These are phyloP conservation scores for Martiniozyma asiatica DNA, from an alignment of 1,139 yeast species.

Conservation along the genomic window DNA sequence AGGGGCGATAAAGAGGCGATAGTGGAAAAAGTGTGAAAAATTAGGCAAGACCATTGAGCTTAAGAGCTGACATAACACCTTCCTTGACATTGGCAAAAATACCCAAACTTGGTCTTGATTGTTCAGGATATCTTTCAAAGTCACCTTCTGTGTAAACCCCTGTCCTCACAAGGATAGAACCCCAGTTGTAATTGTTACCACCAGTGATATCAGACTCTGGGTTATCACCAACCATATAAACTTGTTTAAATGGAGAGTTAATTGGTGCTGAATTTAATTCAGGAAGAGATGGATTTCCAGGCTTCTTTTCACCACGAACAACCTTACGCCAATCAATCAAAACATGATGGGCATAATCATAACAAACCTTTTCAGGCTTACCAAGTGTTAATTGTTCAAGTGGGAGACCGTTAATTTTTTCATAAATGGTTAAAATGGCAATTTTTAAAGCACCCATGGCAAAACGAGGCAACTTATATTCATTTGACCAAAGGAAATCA, in stretches of 20 bases:
- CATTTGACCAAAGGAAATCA: slow-evolving; percentile 87
- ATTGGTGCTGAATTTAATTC: slow-evolving; percentile 25
- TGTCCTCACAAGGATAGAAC: slow-evolving; percentile 66
- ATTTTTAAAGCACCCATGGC: slow-evolving; percentile 88
- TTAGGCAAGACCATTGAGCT: slow-evolving; percentile 14
- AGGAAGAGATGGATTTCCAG: slow-evolving; percentile 23
- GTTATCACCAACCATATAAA: slow-evolving; percentile 94
- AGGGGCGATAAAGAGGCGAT: too few species aligned
- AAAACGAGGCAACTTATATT: slow-evolving; percentile 64
- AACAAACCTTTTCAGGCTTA: slow-evolving; percentile 72
- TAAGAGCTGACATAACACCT: slow-evolving; percentile 29
- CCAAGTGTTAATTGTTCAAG: slow-evolving; percentile 61
- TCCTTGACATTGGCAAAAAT: slow-evolving; percentile 36
- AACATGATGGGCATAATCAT: slow-evolving; percentile 71
- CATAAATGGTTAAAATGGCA: slow-evolving; percentile 51
- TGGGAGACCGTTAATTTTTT: slow-evolving; percentile 31
- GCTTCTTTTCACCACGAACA: slow-evolving; percentile 18
- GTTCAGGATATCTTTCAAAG: slow-evolving; percentile 21
- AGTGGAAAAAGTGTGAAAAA: too few species aligned
- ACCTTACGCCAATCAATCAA: slow-evolving; percentile 46
- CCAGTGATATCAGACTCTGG: slow-evolving; percentile 89
- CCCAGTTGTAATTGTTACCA: slow-evolving; percentile 82
- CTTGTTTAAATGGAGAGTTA: slow-evolving; percentile 35
- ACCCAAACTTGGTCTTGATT: slow-evolving; percentile 37
- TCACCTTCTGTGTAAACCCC: slow-evolving; percentile 80